A percentile compares a stretch with the other conserved stretches of the same genome.
Conservation (phyloP, 257 asterid genomes). For the Nicotiana noctiflora region DNA sequence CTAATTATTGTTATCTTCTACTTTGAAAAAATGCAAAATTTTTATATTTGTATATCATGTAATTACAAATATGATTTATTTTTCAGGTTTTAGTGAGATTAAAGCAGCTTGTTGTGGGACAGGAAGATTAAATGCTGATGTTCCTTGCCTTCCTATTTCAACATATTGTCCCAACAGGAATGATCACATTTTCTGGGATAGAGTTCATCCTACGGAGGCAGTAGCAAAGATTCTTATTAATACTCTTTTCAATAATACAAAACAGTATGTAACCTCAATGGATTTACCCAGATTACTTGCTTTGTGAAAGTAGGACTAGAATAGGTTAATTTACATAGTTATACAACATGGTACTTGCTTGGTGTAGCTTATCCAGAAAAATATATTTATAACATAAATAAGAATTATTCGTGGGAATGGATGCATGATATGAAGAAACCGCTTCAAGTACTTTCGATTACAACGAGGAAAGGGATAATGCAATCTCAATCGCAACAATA, state of each 20-base stretch:
- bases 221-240: conserved; percentile 35
- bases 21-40: too few species aligned
- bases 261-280: conserved; percentile 30
- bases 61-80: not conserved
- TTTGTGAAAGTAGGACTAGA: not conserved
- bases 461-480: too few species aligned
- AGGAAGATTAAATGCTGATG: conserved; percentile 50
- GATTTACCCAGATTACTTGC: conserved; percentile 42
- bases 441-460: too few species aligned
- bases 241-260: conserved; percentile 26
- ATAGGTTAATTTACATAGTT: not conserved
- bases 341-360: not conserved
- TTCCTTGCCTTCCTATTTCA: conserved; percentile 65
- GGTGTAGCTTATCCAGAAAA: not conserved
- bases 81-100: conserved; percentile 49
- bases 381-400: not conserved
- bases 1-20: too few species aligned
- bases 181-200: conserved; percentile 69
- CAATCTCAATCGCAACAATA: too few species aligned
- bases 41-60: not conserved
- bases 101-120: conserved; percentile 75
- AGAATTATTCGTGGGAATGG: not conserved
- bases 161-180: conserved; percentile 45
- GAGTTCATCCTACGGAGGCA: conserved; percentile 67
- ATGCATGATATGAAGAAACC: too few species aligned